Evolutionary conservation across 75 land plant species (phyloP), one percentile per base, ranked within the genome.

Genomic region (Sequoia sempervirens): DNA sequence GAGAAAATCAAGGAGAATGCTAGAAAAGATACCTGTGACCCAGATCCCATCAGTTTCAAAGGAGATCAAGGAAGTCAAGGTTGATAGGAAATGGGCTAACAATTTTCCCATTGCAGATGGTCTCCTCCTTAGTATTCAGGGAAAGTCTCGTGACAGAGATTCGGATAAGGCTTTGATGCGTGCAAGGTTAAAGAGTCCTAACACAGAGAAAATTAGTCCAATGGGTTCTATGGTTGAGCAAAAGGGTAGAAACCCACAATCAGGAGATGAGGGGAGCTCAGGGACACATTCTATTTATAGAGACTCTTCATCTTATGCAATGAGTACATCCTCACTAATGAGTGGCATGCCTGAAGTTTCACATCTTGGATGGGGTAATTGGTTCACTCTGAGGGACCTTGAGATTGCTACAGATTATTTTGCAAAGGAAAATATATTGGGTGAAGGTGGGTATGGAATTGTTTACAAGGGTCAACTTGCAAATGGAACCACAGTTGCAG

Each of bases 311-410:
- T 92, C 91, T 40, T 54, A 87, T 76, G 84, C 84, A 20, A 80
- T 87, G 37, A 85, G 82, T 84, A 87, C 91, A 47, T 88, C 89
- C 82, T 90, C 94, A 38, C 89, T 90, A 50, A 75, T 88, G 0
- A 75, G 80, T 79, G 95, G 92, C 10, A 82, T 91, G 61, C 94
- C 93, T 26, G 93, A 93, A 50, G 87, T 89, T 15, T 92, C 95
- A 38, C 88, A 91, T 47, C 89, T 94, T 80, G 96, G 95, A 13
- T 94, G 96, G 97, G 97, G 97, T 40, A 93, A 95, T 50, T 95
- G 97, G 96, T 95, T 92, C 82, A 92, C 97, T 13, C 81, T 94
- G 70, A 87, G 95, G 36, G 36, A 34, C 0, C 36, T 34, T 34
- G 36, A 34, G 36, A 34, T 34, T 34, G 36, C 36, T 34, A 34